A percentile compares a stretch with the other conserved stretches of the same genome.
Evolutionary conservation across 2,329 filamentous ascomycete species (phyloP).

Genomic region (Akanthomyces uredinophilus): DNA sequence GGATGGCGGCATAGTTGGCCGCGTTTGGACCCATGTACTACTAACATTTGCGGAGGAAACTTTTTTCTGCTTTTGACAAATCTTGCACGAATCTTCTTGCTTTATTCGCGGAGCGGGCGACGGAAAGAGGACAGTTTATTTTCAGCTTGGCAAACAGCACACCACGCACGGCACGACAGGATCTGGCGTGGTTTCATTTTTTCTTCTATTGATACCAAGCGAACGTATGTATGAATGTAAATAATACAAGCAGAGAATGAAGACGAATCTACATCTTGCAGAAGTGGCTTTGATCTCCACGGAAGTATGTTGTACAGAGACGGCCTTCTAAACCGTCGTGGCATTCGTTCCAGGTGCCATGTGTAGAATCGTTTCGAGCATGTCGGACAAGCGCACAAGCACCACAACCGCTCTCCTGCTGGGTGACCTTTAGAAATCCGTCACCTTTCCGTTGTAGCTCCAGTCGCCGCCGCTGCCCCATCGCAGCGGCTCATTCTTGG

Average conservation of each 20-base stretch:
- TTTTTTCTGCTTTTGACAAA: background rate
- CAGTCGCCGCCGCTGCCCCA: conserved; percentile 76
- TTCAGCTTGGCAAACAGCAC: conserved; percentile 8
- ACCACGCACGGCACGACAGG: background rate
- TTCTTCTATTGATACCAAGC: conserved; percentile 13
- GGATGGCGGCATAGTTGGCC: conserved; percentile 6
- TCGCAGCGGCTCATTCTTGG: conserved; percentile 91
- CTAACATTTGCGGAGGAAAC: background rate
- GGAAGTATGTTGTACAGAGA: background rate
- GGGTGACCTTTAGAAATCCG: conserved; percentile 66
- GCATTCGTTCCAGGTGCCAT: background rate
- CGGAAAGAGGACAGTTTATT: background rate
- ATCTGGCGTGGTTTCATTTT: background rate
- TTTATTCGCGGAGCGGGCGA: background rate
- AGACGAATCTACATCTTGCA: background rate
- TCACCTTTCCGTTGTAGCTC: conserved; percentile 93
- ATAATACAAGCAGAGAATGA: background rate
- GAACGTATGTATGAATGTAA: background rate
- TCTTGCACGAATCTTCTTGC: background rate
- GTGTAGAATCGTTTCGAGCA: too few species aligned
- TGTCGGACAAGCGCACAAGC: too few species aligned
- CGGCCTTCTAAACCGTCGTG: background rate
- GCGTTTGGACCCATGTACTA: background rate
- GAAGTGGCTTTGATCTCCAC: background rate
- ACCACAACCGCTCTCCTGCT: too few species aligned